These are phyloP conservation scores for Ormosia semicastrata DNA, from an alignment of 306 rosid species.

Conservation along the genomic window DNA sequence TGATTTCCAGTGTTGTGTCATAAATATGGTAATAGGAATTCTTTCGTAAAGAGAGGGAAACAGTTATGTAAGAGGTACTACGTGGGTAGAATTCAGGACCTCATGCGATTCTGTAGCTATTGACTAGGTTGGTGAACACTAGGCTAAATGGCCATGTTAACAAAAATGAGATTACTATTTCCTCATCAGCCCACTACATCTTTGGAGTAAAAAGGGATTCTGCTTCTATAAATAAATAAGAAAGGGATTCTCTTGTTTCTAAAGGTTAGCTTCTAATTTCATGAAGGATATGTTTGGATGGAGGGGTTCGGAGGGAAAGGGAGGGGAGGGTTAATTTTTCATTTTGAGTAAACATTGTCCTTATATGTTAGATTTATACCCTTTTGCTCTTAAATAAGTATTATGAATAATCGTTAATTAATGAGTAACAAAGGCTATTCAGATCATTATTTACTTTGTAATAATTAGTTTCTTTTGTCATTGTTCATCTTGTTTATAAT, in stretches of 20 bases:
- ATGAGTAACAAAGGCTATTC: background rate
- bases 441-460: background rate
- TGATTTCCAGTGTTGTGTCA: background rate
- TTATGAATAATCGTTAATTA: background rate
- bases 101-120: background rate
- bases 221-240: background rate
- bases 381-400: background rate
- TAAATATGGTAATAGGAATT: background rate
- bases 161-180: background rate
- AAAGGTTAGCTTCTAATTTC: background rate
- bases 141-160: background rate
- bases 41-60: background rate
- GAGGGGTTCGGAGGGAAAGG: background rate
- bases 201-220: background rate
- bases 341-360: background rate
- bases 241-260: background rate
- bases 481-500: conserved; percentile 27
- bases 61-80: background rate
- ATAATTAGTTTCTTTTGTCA: background rate
- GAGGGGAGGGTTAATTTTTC: background rate
- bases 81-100: background rate
- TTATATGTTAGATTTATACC: background rate
- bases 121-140: background rate
- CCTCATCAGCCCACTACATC: background rate
- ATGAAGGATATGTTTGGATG: background rate